Percentiles rank a stretch among this genome's conserved stretches.
These are phyloP conservation scores for Candida krabiensis DNA, from an alignment of 805 yeast genomes.

Conservation along the genomic window DNA sequence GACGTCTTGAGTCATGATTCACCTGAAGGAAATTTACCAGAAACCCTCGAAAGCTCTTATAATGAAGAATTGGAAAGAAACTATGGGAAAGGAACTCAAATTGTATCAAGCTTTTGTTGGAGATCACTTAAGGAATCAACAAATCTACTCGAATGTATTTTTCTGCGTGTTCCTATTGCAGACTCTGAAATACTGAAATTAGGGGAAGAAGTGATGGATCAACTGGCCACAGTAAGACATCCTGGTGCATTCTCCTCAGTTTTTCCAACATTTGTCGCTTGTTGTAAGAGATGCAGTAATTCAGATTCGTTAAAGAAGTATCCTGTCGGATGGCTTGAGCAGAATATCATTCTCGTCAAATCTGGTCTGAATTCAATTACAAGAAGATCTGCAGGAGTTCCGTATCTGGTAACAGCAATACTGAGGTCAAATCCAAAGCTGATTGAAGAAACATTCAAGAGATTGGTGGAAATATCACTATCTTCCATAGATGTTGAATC, in stretches of 20 bases:
- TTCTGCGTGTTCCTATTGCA: conserved; percentile 35
- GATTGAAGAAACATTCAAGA: conserved; percentile 49
- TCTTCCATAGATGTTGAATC: conserved; percentile 43
- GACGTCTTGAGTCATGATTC: conserved; percentile 64
- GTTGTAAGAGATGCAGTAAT: conserved; percentile 56
- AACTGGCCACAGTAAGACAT: conserved; percentile 75
- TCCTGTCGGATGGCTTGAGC: conserved; percentile 59
- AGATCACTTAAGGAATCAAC: conserved; percentile 79
- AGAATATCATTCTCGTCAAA: conserved; percentile 45
- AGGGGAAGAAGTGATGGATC: conserved; percentile 61
- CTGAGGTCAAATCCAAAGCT: conserved; percentile 52
- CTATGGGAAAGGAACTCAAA: conserved; percentile 41
- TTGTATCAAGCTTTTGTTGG: conserved; percentile 72
- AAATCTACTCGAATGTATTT: conserved; percentile 45
- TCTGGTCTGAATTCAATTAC: conserved; percentile 69
- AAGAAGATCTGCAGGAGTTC: conserved; percentile 91
- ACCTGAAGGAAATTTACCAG: conserved; percentile 65
- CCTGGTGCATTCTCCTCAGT: conserved; percentile 92
- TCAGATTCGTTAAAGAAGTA: conserved; percentile 31
- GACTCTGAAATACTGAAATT: conserved; percentile 31
- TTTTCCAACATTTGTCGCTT: conserved; percentile 72
- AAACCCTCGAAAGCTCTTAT: conserved; percentile 38
- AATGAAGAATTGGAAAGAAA: conserved; percentile 32
- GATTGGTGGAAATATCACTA: conserved; percentile 55
- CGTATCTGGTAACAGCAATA: conserved; percentile 73